These are phyloP conservation scores for Boechera divaricarpa DNA, from an alignment of 345 rosid species.

Conservation along the genomic window DNA sequence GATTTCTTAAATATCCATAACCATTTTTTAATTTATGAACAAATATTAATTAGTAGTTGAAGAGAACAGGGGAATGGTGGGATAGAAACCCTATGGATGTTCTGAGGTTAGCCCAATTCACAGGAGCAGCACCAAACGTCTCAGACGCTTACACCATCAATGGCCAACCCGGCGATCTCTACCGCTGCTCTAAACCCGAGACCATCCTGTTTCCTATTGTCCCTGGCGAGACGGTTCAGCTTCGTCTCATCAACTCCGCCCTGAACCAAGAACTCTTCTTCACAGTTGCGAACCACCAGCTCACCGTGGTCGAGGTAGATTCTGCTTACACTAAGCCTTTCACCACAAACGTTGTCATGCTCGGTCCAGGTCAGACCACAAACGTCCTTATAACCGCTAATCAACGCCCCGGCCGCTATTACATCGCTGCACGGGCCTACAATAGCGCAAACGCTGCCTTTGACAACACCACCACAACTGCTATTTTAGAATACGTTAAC, in stretches of 20 bases:
- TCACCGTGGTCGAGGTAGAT: constrained; percentile 73
- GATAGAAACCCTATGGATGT: constrained; percentile 65
- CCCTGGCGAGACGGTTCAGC: constrained; percentile 58
- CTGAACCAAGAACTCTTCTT: constrained; percentile 75
- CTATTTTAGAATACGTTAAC: constrained; percentile 60
- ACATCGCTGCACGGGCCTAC: constrained; percentile 64
- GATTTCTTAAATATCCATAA: neutral
- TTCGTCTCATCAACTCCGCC: constrained; percentile 70
- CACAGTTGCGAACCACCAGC: constrained; percentile 61
- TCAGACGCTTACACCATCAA: constrained; percentile 84
- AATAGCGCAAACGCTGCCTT: constrained; percentile 59
- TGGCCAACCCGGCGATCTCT: constrained; percentile 64
- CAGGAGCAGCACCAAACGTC: constrained; percentile 67
- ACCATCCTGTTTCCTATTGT: constrained; percentile 14
- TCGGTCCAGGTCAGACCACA: constrained; percentile 74
- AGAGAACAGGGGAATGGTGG: constrained; percentile 74
- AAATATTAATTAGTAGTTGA: neutral
- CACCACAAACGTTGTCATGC: constrained; percentile 52
- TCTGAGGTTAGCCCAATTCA: constrained; percentile 54
- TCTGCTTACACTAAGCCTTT: constrained; percentile 68
- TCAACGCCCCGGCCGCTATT: constrained; percentile 53
- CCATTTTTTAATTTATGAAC: neutral
- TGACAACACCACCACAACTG: constrained; percentile 63
- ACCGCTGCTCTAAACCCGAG: constrained; percentile 43
- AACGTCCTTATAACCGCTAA: constrained; percentile 57